phyloP scores from a whole-genome alignment of 352 stramenopile genomes.

The Phytopythium kandeliae region DNA sequence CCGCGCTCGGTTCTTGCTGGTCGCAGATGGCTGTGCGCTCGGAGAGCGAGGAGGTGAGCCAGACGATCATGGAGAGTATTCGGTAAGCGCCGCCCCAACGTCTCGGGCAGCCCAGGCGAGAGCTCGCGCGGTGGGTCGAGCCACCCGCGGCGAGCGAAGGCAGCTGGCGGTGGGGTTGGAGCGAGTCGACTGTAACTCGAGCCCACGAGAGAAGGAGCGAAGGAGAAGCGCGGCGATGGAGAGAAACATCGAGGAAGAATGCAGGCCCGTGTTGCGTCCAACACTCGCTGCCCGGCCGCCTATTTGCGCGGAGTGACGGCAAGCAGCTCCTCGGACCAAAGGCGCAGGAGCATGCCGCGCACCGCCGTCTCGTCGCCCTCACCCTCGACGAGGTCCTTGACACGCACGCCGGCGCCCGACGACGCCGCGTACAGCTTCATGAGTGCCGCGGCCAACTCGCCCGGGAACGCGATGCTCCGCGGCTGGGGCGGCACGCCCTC shows the following conservation, averaged over 20 bases:
- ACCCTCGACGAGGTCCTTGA: slow-evolving; percentile 36
- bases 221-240: slow-evolving; percentile 1
- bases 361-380: slow-evolving; percentile 51
- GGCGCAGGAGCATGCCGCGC: slow-evolving; percentile 72
- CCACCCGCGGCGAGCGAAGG: not conserved
- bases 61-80: slow-evolving; percentile 98
- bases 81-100: slow-evolving; percentile 47
- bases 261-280: not conserved
- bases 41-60: slow-evolving; percentile 91
- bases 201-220: slow-evolving; percentile 8
- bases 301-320: slow-evolving; percentile 20
- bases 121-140: not conserved
- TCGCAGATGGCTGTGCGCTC: slow-evolving; percentile 95
- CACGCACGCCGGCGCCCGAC: slow-evolving; percentile 12
- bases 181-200: not conserved
- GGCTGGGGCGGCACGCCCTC: slow-evolving; percentile 35
- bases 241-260: slow-evolving; percentile 1
- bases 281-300: too few relatives aligned
- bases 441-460: slow-evolving; percentile 45
- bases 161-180: not conserved
- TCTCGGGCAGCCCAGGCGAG: not conserved
- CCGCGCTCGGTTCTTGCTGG: slow-evolving; percentile 4
- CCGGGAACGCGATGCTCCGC: slow-evolving; percentile 59
- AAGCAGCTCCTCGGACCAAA: slow-evolving; percentile 73
- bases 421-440: slow-evolving; percentile 68